Evolutionary conservation across 192 early-diverging fungal species (phyloP).

Genomic region (Coemansia sp.): DNA sequence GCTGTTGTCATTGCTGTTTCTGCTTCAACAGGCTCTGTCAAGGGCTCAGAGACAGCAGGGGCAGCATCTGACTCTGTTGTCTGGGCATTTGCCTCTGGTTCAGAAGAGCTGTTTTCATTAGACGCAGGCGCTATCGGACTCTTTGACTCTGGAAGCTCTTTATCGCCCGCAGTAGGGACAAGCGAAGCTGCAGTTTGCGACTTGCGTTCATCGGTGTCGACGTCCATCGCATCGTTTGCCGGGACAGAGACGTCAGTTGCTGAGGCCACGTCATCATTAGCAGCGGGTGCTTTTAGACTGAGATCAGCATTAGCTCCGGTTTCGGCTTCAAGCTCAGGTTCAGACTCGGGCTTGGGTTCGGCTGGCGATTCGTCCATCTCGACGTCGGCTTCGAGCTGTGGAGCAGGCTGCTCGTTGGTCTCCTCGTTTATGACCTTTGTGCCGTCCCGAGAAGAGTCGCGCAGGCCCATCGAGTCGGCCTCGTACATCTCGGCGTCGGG

Average conservation of each 20-base stretch:
- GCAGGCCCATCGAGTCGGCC: conserved; percentile 49
- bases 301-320: too few species aligned
- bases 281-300: not conserved
- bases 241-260: not conserved
- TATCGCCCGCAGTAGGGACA: not conserved
- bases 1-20: too few species aligned
- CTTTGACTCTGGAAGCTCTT: not conserved
- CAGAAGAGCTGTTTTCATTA: not conserved
- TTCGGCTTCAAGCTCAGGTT: not conserved
- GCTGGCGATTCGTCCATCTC: conserved; percentile 24
- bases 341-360: not conserved
- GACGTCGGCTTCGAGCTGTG: conserved; percentile 6
- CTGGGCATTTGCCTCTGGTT: not conserved
- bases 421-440: conserved; percentile 52
- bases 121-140: not conserved
- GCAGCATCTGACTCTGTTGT: not conserved
- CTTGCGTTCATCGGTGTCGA: conserved; percentile 13
- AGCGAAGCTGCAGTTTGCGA: not conserved
- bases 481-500: conserved; percentile 56
- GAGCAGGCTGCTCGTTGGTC: conserved; percentile 13
- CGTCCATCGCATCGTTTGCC: conserved; percentile 28
- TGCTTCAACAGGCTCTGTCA: too few species aligned
- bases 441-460: conserved; percentile 26
- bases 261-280: not conserved
- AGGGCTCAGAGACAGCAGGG: not conserved